phyloP scores from a whole-genome alignment of 768 basidiomycete genomes.

The Trametes coccinea region DNA sequence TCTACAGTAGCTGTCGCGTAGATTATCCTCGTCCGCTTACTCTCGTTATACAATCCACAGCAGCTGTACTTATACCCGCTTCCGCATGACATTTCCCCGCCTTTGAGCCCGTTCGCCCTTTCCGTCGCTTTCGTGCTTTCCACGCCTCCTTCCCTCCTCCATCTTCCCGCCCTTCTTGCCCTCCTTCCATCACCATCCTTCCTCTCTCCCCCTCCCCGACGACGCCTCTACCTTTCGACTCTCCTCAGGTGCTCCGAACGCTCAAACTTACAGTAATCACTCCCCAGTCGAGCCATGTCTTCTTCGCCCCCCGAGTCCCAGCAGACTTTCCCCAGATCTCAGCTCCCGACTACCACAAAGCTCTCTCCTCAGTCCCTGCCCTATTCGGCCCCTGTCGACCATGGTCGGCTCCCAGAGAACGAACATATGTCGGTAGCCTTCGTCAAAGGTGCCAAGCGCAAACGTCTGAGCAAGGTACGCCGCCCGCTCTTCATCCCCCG shows the following conservation, averaged over 20 bases:
- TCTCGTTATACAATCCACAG: too few relatives aligned
- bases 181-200: conserved; percentile 13
- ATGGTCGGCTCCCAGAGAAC: conserved; percentile 25
- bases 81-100: background rate
- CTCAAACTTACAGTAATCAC: background rate
- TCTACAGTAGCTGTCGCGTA: too few relatives aligned
- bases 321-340: background rate
- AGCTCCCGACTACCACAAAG: background rate
- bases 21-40: too few relatives aligned
- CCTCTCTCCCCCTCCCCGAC: conserved; percentile 4
- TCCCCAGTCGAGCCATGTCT: conserved; percentile 1
- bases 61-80: background rate
- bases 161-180: conserved; percentile 3
- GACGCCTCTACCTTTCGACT: background rate
- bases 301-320: conserved; percentile 14
- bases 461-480: conserved; percentile 52
- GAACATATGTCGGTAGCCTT: conserved; percentile 42
- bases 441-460: conserved; percentile 54
- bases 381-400: conserved; percentile 8
- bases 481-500: background rate
- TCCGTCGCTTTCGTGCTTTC: background rate
- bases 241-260: too few relatives aligned
- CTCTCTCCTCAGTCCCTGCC: conserved; percentile 2
- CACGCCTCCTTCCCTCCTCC: background rate
- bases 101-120: background rate